Evolutionary conservation across 2,329 filamentous ascomycete genomes (phyloP).

Genomic region (Lachnellula subtilissima): DNA sequence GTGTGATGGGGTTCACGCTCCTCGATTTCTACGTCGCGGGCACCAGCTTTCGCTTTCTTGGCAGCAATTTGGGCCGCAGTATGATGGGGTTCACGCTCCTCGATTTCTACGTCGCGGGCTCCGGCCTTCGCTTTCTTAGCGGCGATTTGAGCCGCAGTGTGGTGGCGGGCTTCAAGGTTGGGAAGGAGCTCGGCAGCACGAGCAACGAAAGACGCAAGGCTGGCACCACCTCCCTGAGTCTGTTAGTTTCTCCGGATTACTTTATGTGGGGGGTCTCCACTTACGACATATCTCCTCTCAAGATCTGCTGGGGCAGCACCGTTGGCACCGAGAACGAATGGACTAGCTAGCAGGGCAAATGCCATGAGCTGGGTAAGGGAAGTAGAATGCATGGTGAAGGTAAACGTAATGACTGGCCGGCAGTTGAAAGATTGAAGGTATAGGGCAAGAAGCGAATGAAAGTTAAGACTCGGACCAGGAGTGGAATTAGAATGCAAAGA

Average conservation of each 20-base stretch:
- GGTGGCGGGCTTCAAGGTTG: conserved; percentile 3
- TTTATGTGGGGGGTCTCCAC: neutral
- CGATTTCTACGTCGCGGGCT: neutral
- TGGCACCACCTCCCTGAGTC: neutral
- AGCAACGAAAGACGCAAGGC: neutral
- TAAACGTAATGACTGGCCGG: conserved; percentile 1
- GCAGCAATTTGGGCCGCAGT: conserved; percentile 11
- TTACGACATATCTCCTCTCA: neutral
- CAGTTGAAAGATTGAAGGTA: neutral
- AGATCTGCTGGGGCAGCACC: neutral
- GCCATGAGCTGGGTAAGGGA: conserved; percentile 2
- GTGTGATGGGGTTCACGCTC: neutral
- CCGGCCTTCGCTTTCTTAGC: conserved; percentile 9
- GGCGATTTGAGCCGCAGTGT: conserved; percentile 10
- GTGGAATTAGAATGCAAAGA: neutral
- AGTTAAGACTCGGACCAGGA: conserved; percentile 1
- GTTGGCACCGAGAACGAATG: conserved; percentile 2
- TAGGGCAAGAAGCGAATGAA: neutral
- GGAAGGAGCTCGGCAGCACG: neutral
- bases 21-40: neutral
- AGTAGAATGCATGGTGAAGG: conserved; percentile 4
- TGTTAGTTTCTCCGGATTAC: neutral
- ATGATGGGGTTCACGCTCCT: conserved; percentile 8
- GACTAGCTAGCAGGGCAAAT: conserved; percentile 2
- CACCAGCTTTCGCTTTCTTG: conserved; percentile 7